Evolutionary conservation across 169 alveolate species (phyloP), one percentile per base, ranked within the genome.

Genomic region (Plasmodium knowlesi): DNA sequence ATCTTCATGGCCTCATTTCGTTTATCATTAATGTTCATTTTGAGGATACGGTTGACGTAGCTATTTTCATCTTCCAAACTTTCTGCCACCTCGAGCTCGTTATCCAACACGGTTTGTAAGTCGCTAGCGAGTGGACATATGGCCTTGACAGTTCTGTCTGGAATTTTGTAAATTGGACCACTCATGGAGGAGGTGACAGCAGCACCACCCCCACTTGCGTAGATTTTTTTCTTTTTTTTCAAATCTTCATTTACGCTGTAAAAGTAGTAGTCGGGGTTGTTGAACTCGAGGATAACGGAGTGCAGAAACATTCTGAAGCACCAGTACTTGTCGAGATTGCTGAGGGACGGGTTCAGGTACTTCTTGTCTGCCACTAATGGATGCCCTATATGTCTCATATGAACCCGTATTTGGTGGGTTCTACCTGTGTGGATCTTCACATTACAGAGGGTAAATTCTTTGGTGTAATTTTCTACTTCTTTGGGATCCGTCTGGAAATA

Each of bases 331-430:
- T 95, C 97, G 5, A 92, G 73, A 79, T 90, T 86, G 28, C 96
- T 88, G 28, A 86, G 74, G 22, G 92, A 92, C 2, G 93, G 43
- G 82, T 95, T 91, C 70, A 93, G 94, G 85, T 95, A 95, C 84
- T 95, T 95, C 32, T 90, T 83, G 54, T 95, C 97, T 8, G 96
- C 92, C 12, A 95, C 96, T 25, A 95, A 57, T 8, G 97, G 97
- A 43, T 95, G 97, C 5, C 97, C 97, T 9, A 95, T 83, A 82
- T 95, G 97, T 6, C 95, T 95, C 95, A 95, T 90, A 94, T 95
- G 97, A 0, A 95, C 97, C 32, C 97, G 88, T 39, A 95, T 95
- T 83, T 95, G 97, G 72, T 95, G 97, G 1, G 97, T 95, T 74
- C 97, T 57, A 22, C 97, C 97, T 9, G 97, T 95, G 39, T 94